These are phyloP conservation scores for Platanthera zijinensis DNA, from an alignment of 106 monocot genomes.

Conservation along the genomic window DNA sequence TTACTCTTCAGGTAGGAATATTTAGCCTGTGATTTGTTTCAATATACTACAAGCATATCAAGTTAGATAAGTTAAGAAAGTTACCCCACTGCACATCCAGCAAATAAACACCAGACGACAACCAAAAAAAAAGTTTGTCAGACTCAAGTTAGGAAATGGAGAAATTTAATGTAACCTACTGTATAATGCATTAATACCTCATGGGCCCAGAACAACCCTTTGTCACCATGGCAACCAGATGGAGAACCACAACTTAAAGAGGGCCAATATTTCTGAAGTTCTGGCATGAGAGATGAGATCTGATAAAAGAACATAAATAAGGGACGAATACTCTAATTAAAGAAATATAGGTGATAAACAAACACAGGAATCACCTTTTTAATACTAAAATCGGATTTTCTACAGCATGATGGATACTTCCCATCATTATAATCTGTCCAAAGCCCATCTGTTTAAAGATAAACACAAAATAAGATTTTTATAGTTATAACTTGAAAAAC, in stretches of 20 bases:
- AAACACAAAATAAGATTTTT: background rate
- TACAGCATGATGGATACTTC: slow-evolving; percentile 87
- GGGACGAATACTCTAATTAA: background rate
- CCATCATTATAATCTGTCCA: slow-evolving; percentile 95
- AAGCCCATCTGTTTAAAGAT: slow-evolving; percentile 68
- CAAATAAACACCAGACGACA: slow-evolving; percentile 15
- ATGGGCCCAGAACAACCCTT: slow-evolving; percentile 92
- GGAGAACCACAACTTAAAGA: slow-evolving; percentile 69
- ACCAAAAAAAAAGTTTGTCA: slow-evolving; percentile 9
- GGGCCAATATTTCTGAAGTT: slow-evolving; percentile 83
- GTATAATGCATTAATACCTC: slow-evolving; percentile 42
- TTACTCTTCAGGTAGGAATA: background rate
- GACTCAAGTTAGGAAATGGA: background rate
- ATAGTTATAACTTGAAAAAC: background rate
- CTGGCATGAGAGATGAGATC: slow-evolving; percentile 58
- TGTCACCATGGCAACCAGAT: slow-evolving; percentile 67
- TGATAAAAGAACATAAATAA: slow-evolving; percentile 12
- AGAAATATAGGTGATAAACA: background rate
- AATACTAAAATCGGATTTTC: slow-evolving; percentile 36
- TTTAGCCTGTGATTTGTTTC: background rate
- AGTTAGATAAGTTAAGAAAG: background rate
- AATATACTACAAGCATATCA: background rate
- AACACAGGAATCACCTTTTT: slow-evolving; percentile 40
- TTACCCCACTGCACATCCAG: slow-evolving; percentile 80
- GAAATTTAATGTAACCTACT: background rate